phyloP scores from a whole-genome alignment of 768 basidiomycete species.

The Kwoniella sp. region DNA sequence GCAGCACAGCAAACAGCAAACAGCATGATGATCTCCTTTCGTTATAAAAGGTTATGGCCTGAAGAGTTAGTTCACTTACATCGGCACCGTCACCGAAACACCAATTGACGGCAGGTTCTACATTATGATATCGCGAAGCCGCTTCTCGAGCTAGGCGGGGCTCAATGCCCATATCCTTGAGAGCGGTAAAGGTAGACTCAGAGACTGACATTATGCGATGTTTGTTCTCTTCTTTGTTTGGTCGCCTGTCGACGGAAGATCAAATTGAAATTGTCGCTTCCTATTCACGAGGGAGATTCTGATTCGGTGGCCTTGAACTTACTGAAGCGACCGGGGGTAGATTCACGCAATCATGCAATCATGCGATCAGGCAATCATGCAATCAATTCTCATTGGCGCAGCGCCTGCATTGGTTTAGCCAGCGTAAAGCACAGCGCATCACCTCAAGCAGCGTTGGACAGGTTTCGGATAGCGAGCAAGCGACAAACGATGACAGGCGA shows the following conservation, averaged over 20 bases:
- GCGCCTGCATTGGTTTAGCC: background rate
- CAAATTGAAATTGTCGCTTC: background rate
- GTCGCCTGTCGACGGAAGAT: too few relatives aligned
- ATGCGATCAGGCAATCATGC: too few relatives aligned
- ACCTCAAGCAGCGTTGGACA: background rate
- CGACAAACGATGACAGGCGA: background rate
- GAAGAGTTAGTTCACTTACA: constrained; percentile 13
- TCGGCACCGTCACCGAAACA: constrained; percentile 39
- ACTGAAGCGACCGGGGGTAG: too few relatives aligned
- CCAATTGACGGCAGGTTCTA: constrained; percentile 46
- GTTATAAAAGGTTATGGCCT: background rate
- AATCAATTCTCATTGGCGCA: too few relatives aligned
- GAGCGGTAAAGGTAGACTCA: constrained; percentile 25
- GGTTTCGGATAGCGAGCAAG: background rate
- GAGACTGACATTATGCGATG: constrained; percentile 35
- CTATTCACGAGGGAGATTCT: too few relatives aligned
- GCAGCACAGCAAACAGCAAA: too few relatives aligned
- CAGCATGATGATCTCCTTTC: too few relatives aligned
- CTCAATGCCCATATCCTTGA: constrained; percentile 46
- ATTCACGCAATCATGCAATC: too few relatives aligned
- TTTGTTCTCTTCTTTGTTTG: too few relatives aligned
- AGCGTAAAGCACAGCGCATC: too few relatives aligned
- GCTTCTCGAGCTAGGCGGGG: constrained; percentile 38
- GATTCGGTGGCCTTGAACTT: too few relatives aligned
- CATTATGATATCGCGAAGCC: constrained; percentile 30